Evolutionary conservation across 345 rosid species (phyloP).

Genomic region (Populus pruinosa): DNA sequence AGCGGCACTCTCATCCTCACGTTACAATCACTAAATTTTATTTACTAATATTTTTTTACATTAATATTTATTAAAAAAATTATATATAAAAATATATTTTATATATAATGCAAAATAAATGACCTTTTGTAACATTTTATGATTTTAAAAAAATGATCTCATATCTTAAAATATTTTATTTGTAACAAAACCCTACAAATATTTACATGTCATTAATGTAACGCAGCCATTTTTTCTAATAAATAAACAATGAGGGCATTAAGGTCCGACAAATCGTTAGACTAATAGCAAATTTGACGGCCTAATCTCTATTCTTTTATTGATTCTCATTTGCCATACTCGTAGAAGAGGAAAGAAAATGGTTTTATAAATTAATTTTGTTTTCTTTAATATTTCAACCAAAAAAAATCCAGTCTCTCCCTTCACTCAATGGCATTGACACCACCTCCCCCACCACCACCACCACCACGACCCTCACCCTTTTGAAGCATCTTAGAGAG

Average conservation of each 20-base stretch:
- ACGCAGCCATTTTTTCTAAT: background rate
- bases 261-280: background rate
- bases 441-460: slow-evolving; percentile 3
- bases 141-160: too few species aligned
- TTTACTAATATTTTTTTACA: too few species aligned
- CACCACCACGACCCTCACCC: background rate
- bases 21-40: too few species aligned
- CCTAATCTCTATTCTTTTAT: slow-evolving; percentile 11
- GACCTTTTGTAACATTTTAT: too few species aligned
- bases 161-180: too few species aligned
- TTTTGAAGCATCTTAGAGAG: slow-evolving; percentile 10
- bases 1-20: too few species aligned
- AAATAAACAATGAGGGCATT: slow-evolving; percentile 6
- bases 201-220: background rate
- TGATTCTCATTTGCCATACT: slow-evolving; percentile 7
- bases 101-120: too few species aligned
- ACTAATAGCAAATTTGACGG: background rate
- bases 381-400: background rate
- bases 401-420: background rate
- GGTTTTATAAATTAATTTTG: background rate
- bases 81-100: too few species aligned
- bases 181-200: background rate
- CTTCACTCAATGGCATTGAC: slow-evolving; percentile 18
- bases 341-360: background rate
- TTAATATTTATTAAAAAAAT: too few species aligned